Evolutionary conservation across 345 rosid species (phyloP), one percentile per base, ranked within the genome.

Genomic region (Bruguiera parviflora): DNA sequence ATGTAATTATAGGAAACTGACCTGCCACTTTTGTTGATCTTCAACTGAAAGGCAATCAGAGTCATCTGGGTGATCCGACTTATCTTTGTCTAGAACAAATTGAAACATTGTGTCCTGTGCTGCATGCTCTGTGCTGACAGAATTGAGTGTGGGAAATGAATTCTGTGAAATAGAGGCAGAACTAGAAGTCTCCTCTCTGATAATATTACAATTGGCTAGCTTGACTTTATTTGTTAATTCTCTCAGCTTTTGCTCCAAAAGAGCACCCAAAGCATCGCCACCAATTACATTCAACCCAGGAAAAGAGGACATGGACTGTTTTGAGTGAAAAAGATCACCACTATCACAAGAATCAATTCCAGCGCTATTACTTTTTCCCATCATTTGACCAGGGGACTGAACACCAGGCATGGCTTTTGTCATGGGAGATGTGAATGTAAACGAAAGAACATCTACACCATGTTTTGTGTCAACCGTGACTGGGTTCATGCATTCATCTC

Each of bases 341-440:
- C 61, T 78, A 58, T 63, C 72, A 72, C 35, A 37, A 59, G 70
- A 66, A 73, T 75, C 75, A 49, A 27, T 33, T 25, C 28, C 51
- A 60, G 62, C 61, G 68, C 73, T 65, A 68, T 73, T 68, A 35
- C 53, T 71, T 59, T 78, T 78, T 67, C 68, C 82, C 52, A 21
- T 63, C 49, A 18, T 64, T 58, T 58, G 70, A 64, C 74, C 76
- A 43, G 83, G 78, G 39, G 79, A 64, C 71, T 71, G 78, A 4
- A 81, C 29, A 65, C 74, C 77, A 76, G 70, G 70, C 52, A 66
- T 61, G 58, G 83, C 61, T 72, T 83, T 81, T 74, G 74, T 84
- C 32, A 91, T 79, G 32, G 97, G 96, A 57, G 98, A 86, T 5
- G 93, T 80, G 69, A 93, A 93, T 13, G 92, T 91, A 79, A 93